Evolutionary conservation across 306 rosid genomes (phyloP), one percentile per base, ranked within the genome.

Genomic region (Arachis hypogaea): DNA sequence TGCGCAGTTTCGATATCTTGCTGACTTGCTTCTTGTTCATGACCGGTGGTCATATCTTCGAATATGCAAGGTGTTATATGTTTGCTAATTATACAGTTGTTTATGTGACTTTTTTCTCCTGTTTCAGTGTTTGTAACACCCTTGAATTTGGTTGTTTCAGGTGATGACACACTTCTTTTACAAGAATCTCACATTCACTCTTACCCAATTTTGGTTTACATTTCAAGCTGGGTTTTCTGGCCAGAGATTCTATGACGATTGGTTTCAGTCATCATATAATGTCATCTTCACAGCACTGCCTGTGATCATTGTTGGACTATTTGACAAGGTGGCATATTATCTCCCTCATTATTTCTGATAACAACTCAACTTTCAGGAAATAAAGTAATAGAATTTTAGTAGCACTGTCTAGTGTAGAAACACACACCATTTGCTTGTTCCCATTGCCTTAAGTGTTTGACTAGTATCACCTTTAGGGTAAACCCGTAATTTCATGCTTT

Each of bases 31-130:
- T 74, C 98, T 93, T 71, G 97, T 93, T 76, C 98, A 93, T 82
- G 98, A 97, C 49, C 96, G 98, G 43, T 93, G 98, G 98, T 93
- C 98, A 2, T 93, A 93, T 84, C 84, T 89, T 72, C 90, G 98
- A 85, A 74, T 93, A 82, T 91, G 97, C 98, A 93, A 93, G 98
- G 98, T 91, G 14, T 67, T 68, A 30, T 59, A 64, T 57, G 73
- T 78, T 46, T 65, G 6, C 69, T 29, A 50, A 71, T 45, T 77
- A 5, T 45, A 51, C 11, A n/a, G 8, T 49, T 64, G 18, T 62
- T 58, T 14, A 30, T 6, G 18, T 66, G 50, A 64, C 59, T 59
- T 55, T 72, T 5, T 51, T 2, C 75, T 50, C 63, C 66, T 51
- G 28, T 22, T 22, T 22, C 28, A 22, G 28, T 22, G 28, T 22